Percentiles rank a stretch among this genome's conserved stretches.
phyloP scores from a whole-genome alignment of 352 stramenopile species.

The Phytophthora sp. region DNA sequence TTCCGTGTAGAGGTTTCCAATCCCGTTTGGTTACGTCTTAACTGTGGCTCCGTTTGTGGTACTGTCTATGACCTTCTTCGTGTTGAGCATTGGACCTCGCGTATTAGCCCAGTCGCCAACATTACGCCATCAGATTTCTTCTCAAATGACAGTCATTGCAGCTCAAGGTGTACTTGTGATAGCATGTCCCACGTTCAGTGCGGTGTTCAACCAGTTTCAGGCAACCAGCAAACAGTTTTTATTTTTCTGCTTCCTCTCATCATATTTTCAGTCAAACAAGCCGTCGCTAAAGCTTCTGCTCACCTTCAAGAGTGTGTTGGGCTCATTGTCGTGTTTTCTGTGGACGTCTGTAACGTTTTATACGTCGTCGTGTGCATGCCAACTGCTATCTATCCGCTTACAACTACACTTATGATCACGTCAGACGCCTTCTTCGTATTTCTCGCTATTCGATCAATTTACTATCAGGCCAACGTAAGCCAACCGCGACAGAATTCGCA shows the following conservation, averaged over 20 bases:
- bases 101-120: neutral
- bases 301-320: slow-evolving; percentile 19
- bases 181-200: slow-evolving; percentile 11
- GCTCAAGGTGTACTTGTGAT: slow-evolving; percentile 9
- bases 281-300: neutral
- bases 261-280: slow-evolving; percentile 29
- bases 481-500: neutral
- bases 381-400: neutral
- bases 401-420: neutral
- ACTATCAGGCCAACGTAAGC: neutral
- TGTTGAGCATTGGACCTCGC: neutral
- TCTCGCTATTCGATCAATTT: slow-evolving; percentile 8
- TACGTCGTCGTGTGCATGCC: slow-evolving; percentile 33
- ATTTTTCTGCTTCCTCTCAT: slow-evolving; percentile 12
- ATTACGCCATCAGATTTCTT: slow-evolving; percentile 3
- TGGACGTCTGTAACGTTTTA: slow-evolving; percentile 35
- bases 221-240: slow-evolving; percentile 1
- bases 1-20: slow-evolving; percentile 8
- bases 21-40: slow-evolving; percentile 20
- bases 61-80: slow-evolving; percentile 2
- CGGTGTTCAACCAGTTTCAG: slow-evolving; percentile 4
- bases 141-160: slow-evolving; percentile 5
- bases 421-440: slow-evolving; percentile 2
- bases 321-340: slow-evolving; percentile 21
- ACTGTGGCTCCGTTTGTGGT: neutral